Evolutionary conservation across 2,329 filamentous ascomycete genomes (phyloP).

Genomic region (Rugonectria rugulosa): DNA sequence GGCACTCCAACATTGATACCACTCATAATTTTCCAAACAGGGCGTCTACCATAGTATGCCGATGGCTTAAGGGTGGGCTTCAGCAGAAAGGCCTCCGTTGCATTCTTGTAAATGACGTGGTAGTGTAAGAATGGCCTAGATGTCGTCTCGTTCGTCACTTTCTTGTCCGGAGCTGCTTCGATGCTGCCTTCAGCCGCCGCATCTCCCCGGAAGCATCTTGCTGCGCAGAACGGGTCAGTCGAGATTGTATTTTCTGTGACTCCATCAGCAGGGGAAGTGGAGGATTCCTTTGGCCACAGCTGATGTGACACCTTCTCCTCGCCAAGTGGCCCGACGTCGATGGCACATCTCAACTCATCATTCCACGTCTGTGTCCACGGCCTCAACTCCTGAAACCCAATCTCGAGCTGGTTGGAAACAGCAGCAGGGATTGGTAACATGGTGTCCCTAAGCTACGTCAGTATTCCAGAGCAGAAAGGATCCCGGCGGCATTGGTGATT

Average conservation of each 20-base stretch:
- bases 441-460: conserved; percentile 66
- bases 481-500: conserved; percentile 18
- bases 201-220: conserved; percentile 66
- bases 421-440: conserved; percentile 88
- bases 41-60: conserved; percentile 81
- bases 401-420: conserved; percentile 90
- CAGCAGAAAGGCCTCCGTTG: conserved; percentile 79
- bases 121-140: conserved; percentile 73
- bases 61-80: conserved; percentile 88
- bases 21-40: conserved; percentile 84
- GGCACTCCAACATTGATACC: conserved; percentile 83
- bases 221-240: conserved; percentile 65
- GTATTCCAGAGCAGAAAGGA: background rate
- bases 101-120: conserved; percentile 87
- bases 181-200: conserved; percentile 63
- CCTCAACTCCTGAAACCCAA: conserved; percentile 85
- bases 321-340: conserved; percentile 87
- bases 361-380: conserved; percentile 93
- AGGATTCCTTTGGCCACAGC: conserved; percentile 74
- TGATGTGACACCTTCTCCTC: conserved; percentile 90
- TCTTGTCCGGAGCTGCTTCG: conserved; percentile 43
- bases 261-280: conserved; percentile 25
- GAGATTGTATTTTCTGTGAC: conserved; percentile 53
- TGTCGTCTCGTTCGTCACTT: conserved; percentile 51
- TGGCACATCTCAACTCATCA: conserved; percentile 87